Conservation (phyloP, 306 rosid genomes). For the Neltuma alba region DNA sequence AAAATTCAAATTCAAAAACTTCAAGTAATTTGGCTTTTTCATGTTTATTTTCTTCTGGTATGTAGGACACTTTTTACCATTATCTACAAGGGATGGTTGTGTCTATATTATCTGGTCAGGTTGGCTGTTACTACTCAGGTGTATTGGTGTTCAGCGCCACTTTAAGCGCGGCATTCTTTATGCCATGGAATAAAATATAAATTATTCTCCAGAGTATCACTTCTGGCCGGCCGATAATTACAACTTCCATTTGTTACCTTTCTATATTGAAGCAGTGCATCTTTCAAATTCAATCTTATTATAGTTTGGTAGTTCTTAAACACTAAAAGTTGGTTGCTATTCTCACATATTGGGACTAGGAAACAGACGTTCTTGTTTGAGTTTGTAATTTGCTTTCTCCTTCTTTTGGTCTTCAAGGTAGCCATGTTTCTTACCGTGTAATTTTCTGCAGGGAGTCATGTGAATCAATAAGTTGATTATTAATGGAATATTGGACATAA, state of each 20-base stretch:
- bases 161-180: neutral
- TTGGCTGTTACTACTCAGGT: neutral
- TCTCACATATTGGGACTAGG: neutral
- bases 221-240: neutral
- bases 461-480: constrained; percentile 9
- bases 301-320: neutral
- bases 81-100: constrained; percentile 6
- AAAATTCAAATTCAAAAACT: constrained; percentile 5
- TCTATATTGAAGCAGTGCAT: neutral
- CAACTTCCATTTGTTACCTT: neutral
- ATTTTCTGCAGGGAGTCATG: constrained; percentile 26
- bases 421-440: constrained; percentile 31
- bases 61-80: neutral
- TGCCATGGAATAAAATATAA: neutral
- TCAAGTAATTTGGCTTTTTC: neutral
- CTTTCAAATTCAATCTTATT: neutral
- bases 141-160: neutral
- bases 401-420: neutral
- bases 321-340: neutral
- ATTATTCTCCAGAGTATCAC: neutral
- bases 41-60: neutral
- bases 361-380: neutral
- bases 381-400: constrained; percentile 21
- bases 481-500: constrained; percentile 15
- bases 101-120: neutral